These are phyloP conservation scores for Tylopilus rubrobrunneus DNA, from an alignment of 768 basidiomycete genomes.

Conservation along the genomic window DNA sequence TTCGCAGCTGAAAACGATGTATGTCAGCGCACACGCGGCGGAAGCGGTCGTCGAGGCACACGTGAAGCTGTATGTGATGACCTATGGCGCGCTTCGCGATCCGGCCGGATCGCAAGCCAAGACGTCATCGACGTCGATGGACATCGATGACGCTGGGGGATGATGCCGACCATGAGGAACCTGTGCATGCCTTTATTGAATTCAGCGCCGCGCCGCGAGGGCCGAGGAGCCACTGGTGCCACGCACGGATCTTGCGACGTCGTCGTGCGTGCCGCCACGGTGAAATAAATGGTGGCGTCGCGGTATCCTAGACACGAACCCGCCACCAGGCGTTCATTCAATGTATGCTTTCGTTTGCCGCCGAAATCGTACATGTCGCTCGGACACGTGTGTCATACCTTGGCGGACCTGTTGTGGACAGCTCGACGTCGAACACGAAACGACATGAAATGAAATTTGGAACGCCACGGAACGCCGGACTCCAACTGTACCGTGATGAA, in stretches of 20 bases:
- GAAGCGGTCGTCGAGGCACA: constrained; percentile 36
- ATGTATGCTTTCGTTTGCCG: neutral
- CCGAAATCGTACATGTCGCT: neutral
- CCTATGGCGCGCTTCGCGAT: neutral
- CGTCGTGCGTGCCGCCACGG: neutral
- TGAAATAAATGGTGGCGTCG: constrained; percentile 5
- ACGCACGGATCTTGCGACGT: constrained; percentile 9
- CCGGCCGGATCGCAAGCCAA: neutral
- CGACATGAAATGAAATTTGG: neutral
- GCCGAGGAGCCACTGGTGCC: neutral
- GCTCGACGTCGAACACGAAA: neutral
- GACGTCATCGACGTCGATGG: neutral
- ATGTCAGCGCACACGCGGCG: constrained; percentile 24
- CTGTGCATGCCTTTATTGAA: too few relatives aligned
- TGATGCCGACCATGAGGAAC: constrained; percentile 4
- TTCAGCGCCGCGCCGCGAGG: too few relatives aligned
- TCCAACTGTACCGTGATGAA: constrained; percentile 1
- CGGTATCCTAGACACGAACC: neutral
- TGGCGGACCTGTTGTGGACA: neutral
- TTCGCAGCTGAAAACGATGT: constrained; percentile 25
- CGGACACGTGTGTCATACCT: constrained; percentile 4
- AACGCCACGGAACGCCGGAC: neutral
- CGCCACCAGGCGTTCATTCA: neutral
- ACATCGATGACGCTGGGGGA: constrained; percentile 7
- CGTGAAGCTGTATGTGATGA: constrained; percentile 32